Evolutionary conservation across 169 alveolate species (phyloP).

Genomic region (Plasmodium vinckei): DNA sequence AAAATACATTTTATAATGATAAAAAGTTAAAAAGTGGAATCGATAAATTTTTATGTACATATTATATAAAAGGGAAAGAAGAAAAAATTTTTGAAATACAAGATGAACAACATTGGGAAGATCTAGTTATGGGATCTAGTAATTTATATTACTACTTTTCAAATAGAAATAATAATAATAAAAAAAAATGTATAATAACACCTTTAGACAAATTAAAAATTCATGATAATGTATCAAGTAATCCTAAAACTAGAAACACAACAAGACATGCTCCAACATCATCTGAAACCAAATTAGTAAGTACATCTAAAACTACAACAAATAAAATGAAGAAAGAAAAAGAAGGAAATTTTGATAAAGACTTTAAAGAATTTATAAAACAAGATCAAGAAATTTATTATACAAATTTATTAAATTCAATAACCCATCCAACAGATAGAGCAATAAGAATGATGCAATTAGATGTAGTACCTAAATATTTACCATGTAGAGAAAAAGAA

Average conservation of each 20-base stretch:
- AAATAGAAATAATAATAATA: slow-evolving; percentile 27
- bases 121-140: slow-evolving; percentile 51
- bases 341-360: not conserved
- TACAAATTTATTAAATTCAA: slow-evolving; percentile 17
- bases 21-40: slow-evolving; percentile 13
- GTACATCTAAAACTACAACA: slow-evolving; percentile 16
- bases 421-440: slow-evolving; percentile 58
- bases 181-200: slow-evolving; percentile 30
- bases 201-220: slow-evolving; percentile 43
- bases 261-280: slow-evolving; percentile 2
- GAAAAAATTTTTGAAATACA: slow-evolving; percentile 36
- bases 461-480: slow-evolving; percentile 66
- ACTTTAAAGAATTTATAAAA: slow-evolving; percentile 20
- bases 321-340: not conserved
- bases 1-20: slow-evolving; percentile 15
- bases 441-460: slow-evolving; percentile 73
- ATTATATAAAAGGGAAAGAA: slow-evolving; percentile 42
- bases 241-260: slow-evolving; percentile 4
- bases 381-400: slow-evolving; percentile 64
- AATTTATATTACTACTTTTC: slow-evolving; percentile 50
- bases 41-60: slow-evolving; percentile 49
- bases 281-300: not conserved
- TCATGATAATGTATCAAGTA: not conserved
- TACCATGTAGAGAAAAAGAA: slow-evolving; percentile 83
- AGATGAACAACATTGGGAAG: slow-evolving; percentile 60